Percentiles rank a stretch among this genome's conserved stretches.
Conservation (phyloP, 805 yeast genomes). For the Pichia nanzhaoensis region DNA sequence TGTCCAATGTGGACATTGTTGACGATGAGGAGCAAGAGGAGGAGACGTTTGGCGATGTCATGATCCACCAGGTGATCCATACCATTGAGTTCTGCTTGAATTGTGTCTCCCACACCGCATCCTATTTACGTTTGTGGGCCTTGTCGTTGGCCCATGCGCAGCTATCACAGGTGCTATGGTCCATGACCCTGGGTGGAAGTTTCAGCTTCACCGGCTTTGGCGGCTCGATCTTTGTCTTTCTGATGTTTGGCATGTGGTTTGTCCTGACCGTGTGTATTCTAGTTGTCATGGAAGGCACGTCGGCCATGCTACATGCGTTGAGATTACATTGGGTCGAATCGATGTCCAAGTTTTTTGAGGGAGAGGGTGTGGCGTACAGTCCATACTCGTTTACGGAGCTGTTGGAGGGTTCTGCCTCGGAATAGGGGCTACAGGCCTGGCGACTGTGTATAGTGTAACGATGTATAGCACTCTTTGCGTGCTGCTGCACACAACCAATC, state of each 20-base stretch:
- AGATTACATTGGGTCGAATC: constrained; percentile 99
- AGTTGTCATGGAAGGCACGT: constrained; percentile 97
- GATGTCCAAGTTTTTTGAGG: constrained; percentile 96
- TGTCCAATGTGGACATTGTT: constrained; percentile 29
- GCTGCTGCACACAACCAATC: too few species aligned
- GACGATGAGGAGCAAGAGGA: constrained; percentile 43
- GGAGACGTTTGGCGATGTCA: constrained; percentile 82
- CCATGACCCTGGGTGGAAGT: constrained; percentile 83
- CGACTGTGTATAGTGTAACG: not conserved
- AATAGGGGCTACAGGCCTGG: too few species aligned
- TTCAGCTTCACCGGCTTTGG: constrained; percentile 57
- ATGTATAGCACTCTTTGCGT: not conserved
- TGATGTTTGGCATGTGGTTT: constrained; percentile 93
- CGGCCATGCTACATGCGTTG: constrained; percentile 97
- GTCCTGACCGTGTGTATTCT: constrained; percentile 81
- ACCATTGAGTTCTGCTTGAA: constrained; percentile 96
- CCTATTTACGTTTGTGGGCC: constrained; percentile 95
- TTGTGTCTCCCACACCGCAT: constrained; percentile 98
- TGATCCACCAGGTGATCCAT: constrained; percentile 96
- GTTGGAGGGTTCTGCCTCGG: constrained; percentile 10
- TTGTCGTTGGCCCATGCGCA: constrained; percentile 95
- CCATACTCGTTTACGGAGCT: constrained; percentile 67
- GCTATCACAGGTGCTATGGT: constrained; percentile 90
- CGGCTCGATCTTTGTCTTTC: constrained; percentile 70
- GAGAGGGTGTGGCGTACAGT: constrained; percentile 86